Base-by-base conservation (phyloP, 2,329 filamentous ascomycete species). In the Aspergillus floridensis region DNA sequence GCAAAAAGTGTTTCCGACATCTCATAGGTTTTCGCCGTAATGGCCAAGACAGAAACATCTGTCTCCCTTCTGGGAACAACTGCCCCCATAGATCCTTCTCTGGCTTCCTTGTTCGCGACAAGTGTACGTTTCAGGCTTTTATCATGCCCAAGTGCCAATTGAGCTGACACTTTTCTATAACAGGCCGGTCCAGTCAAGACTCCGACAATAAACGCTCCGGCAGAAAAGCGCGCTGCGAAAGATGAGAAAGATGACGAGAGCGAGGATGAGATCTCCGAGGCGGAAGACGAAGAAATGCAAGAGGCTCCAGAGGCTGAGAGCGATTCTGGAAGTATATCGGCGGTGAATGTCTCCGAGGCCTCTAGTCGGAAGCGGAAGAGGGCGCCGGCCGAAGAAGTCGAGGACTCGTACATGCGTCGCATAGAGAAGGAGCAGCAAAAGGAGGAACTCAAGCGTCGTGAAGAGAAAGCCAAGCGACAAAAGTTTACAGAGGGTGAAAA, bases 51-150 rank as follows among this genome's bases (percentile, higher is more conserved):
- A 44, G 61, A 65, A 44, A 62, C 57, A 32, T 67, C 66, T 59
- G 69, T 72, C 59, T 64, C 75, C 41, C 70, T 79, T 53, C 84
- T 85, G 72, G 80, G 81, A 59, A 81, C 88, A 56, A 87, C 88
- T 56, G 84, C 84, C 73, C 80, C 82, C 60, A 80, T 92, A 61
- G 89, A 92, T 79, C 88, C 89, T 72, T 78, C 82, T 58, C 80
- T 92, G 65, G 82, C 87, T 69, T 86, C 88, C 62, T 81, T 92
- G 44, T 92, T 92, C 77, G 83, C 87, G 59, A 80, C 82, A 59
- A 92, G 89, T 80, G 89, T 91, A 83, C 79, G 87, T 83, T 31
- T 29, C 22, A 49, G 21, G 21, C 44, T 49, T 29, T 24, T 32
- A 22, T 35, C 21, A 10, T 8, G 14, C 32, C 26, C 22, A 4